Conservation (phyloP, 805 yeast genomes). For the Starmerella gropengiesseri region DNA sequence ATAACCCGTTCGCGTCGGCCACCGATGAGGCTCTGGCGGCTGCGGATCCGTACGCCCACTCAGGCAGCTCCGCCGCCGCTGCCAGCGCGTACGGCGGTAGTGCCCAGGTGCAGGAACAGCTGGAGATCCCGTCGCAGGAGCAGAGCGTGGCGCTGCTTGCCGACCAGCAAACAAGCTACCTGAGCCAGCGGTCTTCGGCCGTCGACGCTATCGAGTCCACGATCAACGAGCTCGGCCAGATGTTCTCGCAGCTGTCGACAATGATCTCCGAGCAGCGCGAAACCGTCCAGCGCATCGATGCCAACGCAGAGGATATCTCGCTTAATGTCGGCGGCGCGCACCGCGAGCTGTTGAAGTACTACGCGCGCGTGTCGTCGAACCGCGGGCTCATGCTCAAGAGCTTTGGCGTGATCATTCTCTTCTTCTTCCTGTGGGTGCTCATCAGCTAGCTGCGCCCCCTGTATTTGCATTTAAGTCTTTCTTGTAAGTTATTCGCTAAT, state of each 20-base stretch:
- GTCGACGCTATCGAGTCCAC: conserved; percentile 96
- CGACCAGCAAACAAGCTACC: conserved; percentile 64
- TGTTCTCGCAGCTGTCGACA: conserved; percentile 88
- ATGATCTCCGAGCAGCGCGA: conserved; percentile 99
- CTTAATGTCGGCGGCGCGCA: conserved; percentile 89
- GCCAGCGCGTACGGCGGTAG: no score
- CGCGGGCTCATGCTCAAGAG: conserved; percentile 86
- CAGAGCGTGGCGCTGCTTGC: conserved; percentile 73
- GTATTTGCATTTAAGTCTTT: no score
- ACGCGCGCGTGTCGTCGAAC: conserved; percentile 74
- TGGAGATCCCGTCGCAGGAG: conserved; percentile 75
- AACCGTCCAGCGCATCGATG: conserved; percentile 87
- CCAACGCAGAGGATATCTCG: conserved; percentile 85
- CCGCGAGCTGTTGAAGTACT: conserved; percentile 81
- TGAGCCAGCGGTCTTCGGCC: conserved; percentile 76
- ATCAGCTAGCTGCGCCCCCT: conserved; percentile 15
- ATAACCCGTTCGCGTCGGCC: conserved; percentile 22
- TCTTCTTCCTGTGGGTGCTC: conserved; percentile 30
- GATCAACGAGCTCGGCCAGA: conserved; percentile 88
- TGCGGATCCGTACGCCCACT: conserved; percentile 24
- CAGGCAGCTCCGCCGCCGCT: no score
- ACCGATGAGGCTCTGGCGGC: not conserved
- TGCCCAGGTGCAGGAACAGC: conserved; percentile 20
- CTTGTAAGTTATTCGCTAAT: not conserved
- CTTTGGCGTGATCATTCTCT: conserved; percentile 69